Conservation (phyloP, 192 early-diverging fungal species). For the Haplosporangium gracile region DNA sequence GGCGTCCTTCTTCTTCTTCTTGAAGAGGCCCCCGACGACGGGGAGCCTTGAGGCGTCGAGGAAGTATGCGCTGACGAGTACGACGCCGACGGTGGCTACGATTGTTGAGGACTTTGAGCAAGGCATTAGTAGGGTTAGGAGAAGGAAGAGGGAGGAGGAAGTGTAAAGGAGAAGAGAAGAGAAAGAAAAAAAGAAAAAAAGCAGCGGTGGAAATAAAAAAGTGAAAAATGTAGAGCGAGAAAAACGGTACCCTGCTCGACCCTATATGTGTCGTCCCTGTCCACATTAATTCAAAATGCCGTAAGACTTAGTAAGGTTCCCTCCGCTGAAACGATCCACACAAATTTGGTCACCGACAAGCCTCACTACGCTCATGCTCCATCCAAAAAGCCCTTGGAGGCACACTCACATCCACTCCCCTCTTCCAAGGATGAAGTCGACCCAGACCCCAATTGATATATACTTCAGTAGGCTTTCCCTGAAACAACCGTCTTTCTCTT, state of each 20-base stretch:
- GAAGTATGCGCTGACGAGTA: slow-evolving; percentile 24
- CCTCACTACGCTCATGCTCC: too few species aligned
- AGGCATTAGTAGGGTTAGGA: neutral
- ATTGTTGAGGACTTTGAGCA: slow-evolving; percentile 14
- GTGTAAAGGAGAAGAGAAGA: neutral
- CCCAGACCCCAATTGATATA: too few species aligned
- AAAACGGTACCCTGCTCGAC: too few species aligned
- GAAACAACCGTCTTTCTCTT: too few species aligned
- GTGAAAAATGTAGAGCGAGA: neutral
- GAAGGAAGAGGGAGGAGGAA: neutral
- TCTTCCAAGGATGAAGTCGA: too few species aligned
- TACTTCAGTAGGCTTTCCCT: too few species aligned
- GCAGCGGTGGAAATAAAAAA: neutral
- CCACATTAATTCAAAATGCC: neutral
- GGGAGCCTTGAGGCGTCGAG: slow-evolving; percentile 16
- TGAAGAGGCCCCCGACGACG: slow-evolving; percentile 19
- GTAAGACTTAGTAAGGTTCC: neutral
- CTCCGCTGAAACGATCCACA: neutral
- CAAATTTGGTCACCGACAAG: neutral
- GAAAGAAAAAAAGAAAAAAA: neutral
- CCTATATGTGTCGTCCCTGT: neutral
- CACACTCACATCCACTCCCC: too few species aligned
- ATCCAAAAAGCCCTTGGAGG: too few species aligned
- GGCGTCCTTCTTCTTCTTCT: neutral
- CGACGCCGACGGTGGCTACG: slow-evolving; percentile 15